Conservation (phyloP, 1,139 yeast species). For the Suhomyces atakaporum region DNA sequence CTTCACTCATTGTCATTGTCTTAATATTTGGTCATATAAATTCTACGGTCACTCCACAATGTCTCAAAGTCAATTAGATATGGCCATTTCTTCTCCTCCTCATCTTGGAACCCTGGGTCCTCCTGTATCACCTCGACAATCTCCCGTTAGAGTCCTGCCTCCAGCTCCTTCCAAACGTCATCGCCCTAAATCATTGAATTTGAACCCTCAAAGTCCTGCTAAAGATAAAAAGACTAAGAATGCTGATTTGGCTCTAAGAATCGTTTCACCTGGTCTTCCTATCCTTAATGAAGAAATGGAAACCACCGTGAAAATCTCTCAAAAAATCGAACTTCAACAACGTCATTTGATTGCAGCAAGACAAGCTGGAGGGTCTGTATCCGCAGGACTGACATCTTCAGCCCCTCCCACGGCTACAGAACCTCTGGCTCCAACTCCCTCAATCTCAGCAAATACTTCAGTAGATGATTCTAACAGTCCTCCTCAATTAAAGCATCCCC, state of each 20-base stretch:
- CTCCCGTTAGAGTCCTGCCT: slow-evolving; percentile 8
- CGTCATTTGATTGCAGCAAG: slow-evolving; percentile 48
- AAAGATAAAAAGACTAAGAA: slow-evolving; percentile 6
- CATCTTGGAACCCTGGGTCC: slow-evolving; percentile 5
- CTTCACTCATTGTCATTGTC: background rate
- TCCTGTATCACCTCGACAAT: slow-evolving; percentile 5
- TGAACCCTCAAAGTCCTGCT: slow-evolving; percentile 17
- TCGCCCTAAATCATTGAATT: slow-evolving; percentile 29
- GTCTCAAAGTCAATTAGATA: slow-evolving; percentile 24
- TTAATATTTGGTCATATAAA: background rate
- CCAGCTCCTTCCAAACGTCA: slow-evolving; percentile 19
- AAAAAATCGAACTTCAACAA: slow-evolving; percentile 51
- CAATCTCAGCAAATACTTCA: slow-evolving; percentile 7
- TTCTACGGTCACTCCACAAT: slow-evolving; percentile 9
- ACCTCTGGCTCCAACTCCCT: too few species aligned
- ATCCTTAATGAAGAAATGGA: slow-evolving; percentile 49
- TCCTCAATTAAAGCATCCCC: slow-evolving; percentile 3
- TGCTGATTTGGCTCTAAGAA: slow-evolving; percentile 36
- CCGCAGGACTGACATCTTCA: slow-evolving; percentile 7
- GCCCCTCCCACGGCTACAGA: slow-evolving; percentile 4
- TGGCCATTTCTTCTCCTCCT: slow-evolving; percentile 14
- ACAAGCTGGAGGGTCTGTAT: slow-evolving; percentile 14
- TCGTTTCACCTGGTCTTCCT: slow-evolving; percentile 53
- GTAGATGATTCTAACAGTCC: slow-evolving; percentile 4
- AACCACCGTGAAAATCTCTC: slow-evolving; percentile 46